Base-by-base conservation (phyloP, 306 rosid species). In the Pachyrhizus erosus region DNA sequence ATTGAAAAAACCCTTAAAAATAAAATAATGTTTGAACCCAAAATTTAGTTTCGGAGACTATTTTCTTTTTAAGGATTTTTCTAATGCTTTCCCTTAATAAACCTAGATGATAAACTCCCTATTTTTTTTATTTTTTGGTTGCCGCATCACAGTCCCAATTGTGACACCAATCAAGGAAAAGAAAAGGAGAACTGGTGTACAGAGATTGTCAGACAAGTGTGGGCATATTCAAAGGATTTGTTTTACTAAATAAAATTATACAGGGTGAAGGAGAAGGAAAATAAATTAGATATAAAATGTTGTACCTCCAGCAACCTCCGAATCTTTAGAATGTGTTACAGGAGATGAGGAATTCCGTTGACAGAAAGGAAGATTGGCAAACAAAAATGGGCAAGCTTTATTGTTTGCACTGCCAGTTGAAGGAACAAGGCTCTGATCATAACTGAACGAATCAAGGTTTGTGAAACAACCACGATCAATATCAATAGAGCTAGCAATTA, bases 391-490 rank as follows among this genome's bases (percentile, higher is more conserved):
- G 20, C 82, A 81, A 66, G 5, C 40, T 75, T 77, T 69, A 57
- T 73, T 80, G 42, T 81, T 87, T 83, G 90, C 76, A 84, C 89
- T 86, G 45, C 88, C 87, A 46, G 83, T 64, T 29, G 91, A 87
- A 88, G 97, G 98, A 82, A 91, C 91, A 76, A 95, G 91, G 81
- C 85, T 86, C 83, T 87, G 88, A 85, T 93, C 88, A 84, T 89
- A 93, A 70, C 84, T 85, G 49, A 93, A 82, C 3, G 90, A 91
- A 87, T 90, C 96, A 85, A 95, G 85, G 87, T 87, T 83, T 49
- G 89, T 90, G 82, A 93, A 86, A 45, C 75, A 66, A 88, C 80
- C 75, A 33, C 85, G 64, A 31, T 77, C 65, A 66, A 61, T 83
- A 80, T 74, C 85, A 42, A 55, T 58, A 73, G 83, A 80, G 80